A percentile compares a stretch with the other conserved stretches of the same genome.
phyloP scores from a whole-genome alignment of 305 asterid genomes.

The Withania somnifera region DNA sequence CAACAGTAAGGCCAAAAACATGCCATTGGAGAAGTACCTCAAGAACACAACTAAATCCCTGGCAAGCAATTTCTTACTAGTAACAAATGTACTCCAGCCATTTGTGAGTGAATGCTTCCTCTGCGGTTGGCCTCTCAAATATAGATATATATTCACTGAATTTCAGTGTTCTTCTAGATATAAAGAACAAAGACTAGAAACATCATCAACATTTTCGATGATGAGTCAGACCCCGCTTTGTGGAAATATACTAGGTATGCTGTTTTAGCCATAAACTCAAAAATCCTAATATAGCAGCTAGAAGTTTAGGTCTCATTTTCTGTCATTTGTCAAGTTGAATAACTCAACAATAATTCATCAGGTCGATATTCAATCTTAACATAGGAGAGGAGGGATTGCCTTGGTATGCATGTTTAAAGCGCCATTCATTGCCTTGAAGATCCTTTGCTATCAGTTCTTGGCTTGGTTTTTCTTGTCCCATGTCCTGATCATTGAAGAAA shows the following conservation, averaged over 20 bases:
- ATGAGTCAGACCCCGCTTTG: too few species aligned
- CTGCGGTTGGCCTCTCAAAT: slow-evolving; percentile 9
- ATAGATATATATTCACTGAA: neutral
- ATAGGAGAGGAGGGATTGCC: slow-evolving; percentile 8
- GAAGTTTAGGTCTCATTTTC: neutral
- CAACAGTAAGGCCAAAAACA: neutral
- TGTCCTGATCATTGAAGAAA: slow-evolving; percentile 4
- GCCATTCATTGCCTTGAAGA: slow-evolving; percentile 16
- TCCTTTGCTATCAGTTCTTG: slow-evolving; percentile 13
- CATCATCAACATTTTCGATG: neutral
- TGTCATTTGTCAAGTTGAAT: neutral
- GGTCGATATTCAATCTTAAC: neutral
- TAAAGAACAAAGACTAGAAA: neutral
- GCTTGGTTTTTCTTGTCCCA: neutral
- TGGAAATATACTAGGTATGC: too few species aligned
- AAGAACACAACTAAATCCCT: slow-evolving; percentile 13
- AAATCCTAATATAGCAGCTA: neutral
- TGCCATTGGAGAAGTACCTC: neutral
- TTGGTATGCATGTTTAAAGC: slow-evolving; percentile 15
- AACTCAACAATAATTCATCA: neutral
- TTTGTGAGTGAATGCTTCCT: slow-evolving; percentile 15
- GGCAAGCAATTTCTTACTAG: slow-evolving; percentile 9
- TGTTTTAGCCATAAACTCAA: neutral
- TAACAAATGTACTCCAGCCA: slow-evolving; percentile 19
- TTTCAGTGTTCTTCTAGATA: neutral